Evolutionary conservation across 305 asterid genomes (phyloP).

Genomic region (Andrographis paniculata): DNA sequence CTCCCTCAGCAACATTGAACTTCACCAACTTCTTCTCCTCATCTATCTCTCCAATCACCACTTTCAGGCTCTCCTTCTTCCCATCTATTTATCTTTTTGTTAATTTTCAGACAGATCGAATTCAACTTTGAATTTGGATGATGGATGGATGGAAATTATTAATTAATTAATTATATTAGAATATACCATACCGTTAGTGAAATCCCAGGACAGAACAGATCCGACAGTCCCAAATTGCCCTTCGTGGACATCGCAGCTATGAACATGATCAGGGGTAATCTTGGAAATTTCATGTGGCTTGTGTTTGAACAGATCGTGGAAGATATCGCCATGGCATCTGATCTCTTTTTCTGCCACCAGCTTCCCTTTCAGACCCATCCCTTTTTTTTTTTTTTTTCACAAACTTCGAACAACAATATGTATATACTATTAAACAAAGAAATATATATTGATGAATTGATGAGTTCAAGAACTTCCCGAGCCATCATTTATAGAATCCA

Average conservation of each 20-base stretch:
- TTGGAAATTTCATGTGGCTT: not conserved
- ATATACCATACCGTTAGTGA: not conserved
- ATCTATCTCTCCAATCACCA: slow-evolving; percentile 8
- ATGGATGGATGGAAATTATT: not conserved
- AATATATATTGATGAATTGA: too few species aligned
- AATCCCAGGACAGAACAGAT: not conserved
- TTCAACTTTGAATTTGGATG: too few species aligned
- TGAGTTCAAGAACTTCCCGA: too few species aligned
- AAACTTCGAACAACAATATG: not conserved
- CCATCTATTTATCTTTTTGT: not conserved
- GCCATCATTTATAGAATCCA: too few species aligned
- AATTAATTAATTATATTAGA: not conserved
- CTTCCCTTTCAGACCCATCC: not conserved
- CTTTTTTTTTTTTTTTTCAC: not conserved
- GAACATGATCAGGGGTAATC: not conserved
- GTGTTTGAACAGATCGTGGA: not conserved
- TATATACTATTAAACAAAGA: too few species aligned
- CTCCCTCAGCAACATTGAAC: slow-evolving; percentile 5
- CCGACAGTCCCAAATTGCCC: not conserved
- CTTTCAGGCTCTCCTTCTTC: not conserved
- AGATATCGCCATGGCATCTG: not conserved
- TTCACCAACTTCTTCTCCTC: not conserved
- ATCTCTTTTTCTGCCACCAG: not conserved
- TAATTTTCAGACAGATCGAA: too few species aligned
- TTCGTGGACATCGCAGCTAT: not conserved